Percentiles rank a stretch among this genome's conserved stretches.
Conservation (phyloP, 345 rosid species). For the Citrus glauca region DNA sequence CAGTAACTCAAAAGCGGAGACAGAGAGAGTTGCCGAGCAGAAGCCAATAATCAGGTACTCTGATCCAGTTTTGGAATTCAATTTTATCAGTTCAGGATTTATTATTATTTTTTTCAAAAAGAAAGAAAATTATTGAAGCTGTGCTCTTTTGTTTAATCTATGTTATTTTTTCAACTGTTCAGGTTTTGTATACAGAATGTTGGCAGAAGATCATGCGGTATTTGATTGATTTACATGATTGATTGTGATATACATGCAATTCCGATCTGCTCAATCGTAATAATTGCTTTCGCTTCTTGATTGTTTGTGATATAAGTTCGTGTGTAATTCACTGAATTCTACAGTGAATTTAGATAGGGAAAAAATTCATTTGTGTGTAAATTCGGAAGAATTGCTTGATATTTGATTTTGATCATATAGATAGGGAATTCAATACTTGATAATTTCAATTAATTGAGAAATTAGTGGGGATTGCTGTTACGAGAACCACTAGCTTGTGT, state of each 20-base stretch:
- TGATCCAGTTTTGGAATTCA: background rate
- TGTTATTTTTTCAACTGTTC: background rate
- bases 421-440: conserved; percentile 3
- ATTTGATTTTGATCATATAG: background rate
- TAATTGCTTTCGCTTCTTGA: background rate
- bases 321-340: background rate
- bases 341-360: background rate
- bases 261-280: conserved; percentile 11
- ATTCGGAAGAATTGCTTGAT: conserved; percentile 15
- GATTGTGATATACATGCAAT: conserved; percentile 9
- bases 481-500: conserved; percentile 2
- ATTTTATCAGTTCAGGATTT: background rate
- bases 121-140: background rate
- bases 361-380: background rate
- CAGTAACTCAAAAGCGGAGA: background rate
- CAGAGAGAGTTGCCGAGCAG: background rate
- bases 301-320: background rate
- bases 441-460: background rate
- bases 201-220: conserved; percentile 12
- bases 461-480: conserved; percentile 8
- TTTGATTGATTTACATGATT: conserved; percentile 8
- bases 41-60: conserved; percentile 7
- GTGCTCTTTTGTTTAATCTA: background rate
- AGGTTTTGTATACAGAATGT: conserved; percentile 16
- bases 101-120: background rate